phyloP scores from a whole-genome alignment of 2,329 filamentous ascomycete genomes.

The Ophiocordyceps unilateralis region DNA sequence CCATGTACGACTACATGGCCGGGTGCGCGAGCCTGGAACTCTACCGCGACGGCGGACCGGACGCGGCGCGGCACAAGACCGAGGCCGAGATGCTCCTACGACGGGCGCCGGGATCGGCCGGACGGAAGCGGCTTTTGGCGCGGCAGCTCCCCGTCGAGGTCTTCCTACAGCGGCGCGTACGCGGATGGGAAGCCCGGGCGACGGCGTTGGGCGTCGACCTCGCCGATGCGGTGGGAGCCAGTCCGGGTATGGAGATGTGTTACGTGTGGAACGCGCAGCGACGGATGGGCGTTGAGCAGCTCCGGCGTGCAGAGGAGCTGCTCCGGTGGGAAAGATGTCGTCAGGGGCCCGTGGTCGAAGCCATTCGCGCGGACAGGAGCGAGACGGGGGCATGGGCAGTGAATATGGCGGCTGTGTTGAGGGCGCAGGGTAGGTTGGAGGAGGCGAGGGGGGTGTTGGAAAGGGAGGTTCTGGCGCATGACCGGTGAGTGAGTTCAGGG shows the following conservation, averaged over 20 bases:
- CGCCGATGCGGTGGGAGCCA: constrained; percentile 64
- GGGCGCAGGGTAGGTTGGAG: constrained; percentile 42
- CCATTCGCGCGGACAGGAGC: constrained; percentile 35
- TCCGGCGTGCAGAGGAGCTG: constrained; percentile 43
- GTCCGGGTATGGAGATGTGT: constrained; percentile 76
- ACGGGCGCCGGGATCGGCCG: constrained; percentile 55
- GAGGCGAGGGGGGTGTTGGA: constrained; percentile 51
- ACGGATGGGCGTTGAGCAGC: constrained; percentile 51
- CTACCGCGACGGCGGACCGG: constrained; percentile 45
- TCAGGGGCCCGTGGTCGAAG: constrained; percentile 12
- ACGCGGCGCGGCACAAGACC: constrained; percentile 39
- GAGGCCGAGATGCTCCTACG: constrained; percentile 53
- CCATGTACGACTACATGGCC: constrained; percentile 78
- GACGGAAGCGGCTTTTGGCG: constrained; percentile 81
- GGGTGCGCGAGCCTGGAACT: constrained; percentile 63
- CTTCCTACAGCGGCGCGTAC: constrained; percentile 67
- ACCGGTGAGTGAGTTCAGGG: constrained; percentile 27
- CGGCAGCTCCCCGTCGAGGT: constrained; percentile 78
- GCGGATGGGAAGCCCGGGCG: constrained; percentile 72
- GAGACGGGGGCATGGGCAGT: constrained; percentile 50
- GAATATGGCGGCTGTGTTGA: constrained; percentile 46
- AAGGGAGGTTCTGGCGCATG: constrained; percentile 46
- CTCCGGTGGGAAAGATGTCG: constrained; percentile 48
- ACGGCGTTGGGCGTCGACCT: constrained; percentile 49
- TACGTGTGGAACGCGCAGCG: constrained; percentile 87